A percentile compares a stretch with the other conserved stretches of the same genome.
Conservation (phyloP, 108 stramenopile genomes). For the Aurantiochytrium sp. region DNA sequence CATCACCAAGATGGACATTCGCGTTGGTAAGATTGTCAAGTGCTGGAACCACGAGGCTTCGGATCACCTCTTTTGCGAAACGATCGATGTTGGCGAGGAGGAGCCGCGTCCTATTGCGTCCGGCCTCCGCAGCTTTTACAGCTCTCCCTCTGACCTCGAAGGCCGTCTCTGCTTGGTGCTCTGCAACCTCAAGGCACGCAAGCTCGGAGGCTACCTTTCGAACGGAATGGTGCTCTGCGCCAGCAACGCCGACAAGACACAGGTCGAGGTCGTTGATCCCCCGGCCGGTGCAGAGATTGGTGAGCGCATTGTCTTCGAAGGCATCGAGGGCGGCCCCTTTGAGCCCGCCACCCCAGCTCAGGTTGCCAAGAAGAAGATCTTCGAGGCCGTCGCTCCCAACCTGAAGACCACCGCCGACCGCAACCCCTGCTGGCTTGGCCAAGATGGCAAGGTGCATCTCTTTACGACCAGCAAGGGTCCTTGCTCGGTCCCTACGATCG, state of each 20-base stretch:
- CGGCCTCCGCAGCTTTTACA: slow-evolving; percentile 74
- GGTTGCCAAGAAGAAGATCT: slow-evolving; percentile 96
- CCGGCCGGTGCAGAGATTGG: slow-evolving; percentile 79
- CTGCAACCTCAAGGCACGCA: slow-evolving; percentile 92
- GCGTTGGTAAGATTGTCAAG: slow-evolving; percentile 74
- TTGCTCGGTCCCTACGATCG: not conserved
- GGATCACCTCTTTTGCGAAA: slow-evolving; percentile 96
- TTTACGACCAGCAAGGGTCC: not conserved
- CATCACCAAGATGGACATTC: slow-evolving; percentile 62
- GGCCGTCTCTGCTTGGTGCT: slow-evolving; percentile 83
- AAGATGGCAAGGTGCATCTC: not conserved
- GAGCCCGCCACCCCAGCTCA: slow-evolving; percentile 67
- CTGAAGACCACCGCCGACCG: slow-evolving; percentile 77
- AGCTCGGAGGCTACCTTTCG: slow-evolving; percentile 81
- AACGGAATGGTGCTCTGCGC: slow-evolving; percentile 98
- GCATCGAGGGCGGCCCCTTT: slow-evolving; percentile 65
- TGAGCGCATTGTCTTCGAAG: slow-evolving; percentile 79
- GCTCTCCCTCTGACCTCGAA: slow-evolving; percentile 74
- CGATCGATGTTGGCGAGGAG: slow-evolving; percentile 90
- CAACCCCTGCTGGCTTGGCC: slow-evolving; percentile 35
- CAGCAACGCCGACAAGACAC: slow-evolving; percentile 53
- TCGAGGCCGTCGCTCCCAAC: slow-evolving; percentile 67
- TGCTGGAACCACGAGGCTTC: slow-evolving; percentile 90
- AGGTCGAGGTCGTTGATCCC: slow-evolving; percentile 86
- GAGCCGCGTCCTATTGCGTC: slow-evolving; percentile 77